phyloP scores from a whole-genome alignment of 1,139 yeast genomes.

The Entelexis sorbosivorans region DNA sequence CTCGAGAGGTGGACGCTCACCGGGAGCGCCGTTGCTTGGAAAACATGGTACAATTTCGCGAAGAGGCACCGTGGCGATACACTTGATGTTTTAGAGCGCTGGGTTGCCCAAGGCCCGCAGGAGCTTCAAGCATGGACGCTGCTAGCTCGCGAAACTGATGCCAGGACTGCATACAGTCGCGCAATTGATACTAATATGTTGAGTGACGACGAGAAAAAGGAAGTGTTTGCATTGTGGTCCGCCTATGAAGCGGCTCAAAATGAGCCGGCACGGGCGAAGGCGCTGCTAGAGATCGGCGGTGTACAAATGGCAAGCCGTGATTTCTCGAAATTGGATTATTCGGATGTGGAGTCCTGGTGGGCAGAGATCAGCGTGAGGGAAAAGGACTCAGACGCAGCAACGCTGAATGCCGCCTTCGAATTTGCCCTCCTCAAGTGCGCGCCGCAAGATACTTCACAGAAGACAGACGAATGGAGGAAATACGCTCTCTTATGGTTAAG shows the following conservation, averaged over 20 bases:
- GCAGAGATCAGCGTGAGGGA: not conserved
- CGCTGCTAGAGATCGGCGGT: not conserved
- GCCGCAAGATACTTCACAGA: not conserved
- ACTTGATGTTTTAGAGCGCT: not conserved
- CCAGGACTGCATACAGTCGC: not conserved
- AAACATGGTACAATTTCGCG: conserved; percentile 9
- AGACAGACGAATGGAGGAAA: conserved; percentile 11
- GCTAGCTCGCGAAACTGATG: not conserved
- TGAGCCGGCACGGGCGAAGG: not conserved
- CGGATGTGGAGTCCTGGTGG: conserved; percentile 17
- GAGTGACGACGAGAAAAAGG: not conserved
- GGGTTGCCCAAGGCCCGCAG: conserved; percentile 2
- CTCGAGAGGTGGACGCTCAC: conserved; percentile 65
- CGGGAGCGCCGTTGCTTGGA: conserved; percentile 1
- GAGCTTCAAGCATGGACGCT: conserved; percentile 1
- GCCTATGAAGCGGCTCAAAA: not conserved
- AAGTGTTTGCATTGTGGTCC: not conserved
- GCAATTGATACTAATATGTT: not conserved
- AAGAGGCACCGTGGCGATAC: not conserved
- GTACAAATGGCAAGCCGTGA: not conserved
- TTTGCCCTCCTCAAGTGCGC: conserved; percentile 1
- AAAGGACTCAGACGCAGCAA: not conserved
- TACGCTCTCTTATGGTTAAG: conserved; percentile 19
- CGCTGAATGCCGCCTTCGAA: not conserved
- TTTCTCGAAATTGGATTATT: not conserved